Percentiles rank a stretch among this genome's conserved stretches.
Evolutionary conservation across 768 basidiomycete species (phyloP).

Genomic region (Kwoniella pini): DNA sequence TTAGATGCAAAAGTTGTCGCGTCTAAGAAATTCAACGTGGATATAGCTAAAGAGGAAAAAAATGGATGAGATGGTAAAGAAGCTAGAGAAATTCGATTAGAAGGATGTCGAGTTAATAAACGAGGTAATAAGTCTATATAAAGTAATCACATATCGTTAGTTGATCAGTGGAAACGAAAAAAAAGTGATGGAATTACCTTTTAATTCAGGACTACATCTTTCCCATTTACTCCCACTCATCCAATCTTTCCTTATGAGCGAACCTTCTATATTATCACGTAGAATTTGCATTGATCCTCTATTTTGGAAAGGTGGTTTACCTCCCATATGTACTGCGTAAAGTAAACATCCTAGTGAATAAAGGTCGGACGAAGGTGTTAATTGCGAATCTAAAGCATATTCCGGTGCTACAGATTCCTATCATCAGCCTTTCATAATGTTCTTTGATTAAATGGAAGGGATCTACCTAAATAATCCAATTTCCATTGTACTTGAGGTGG

Average conservation of each 20-base stretch:
- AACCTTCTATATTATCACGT: conserved; percentile 53
- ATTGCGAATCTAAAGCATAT: conserved; percentile 84
- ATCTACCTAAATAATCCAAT: conserved; percentile 86
- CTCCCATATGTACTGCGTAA: conserved; percentile 86
- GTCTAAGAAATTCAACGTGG: conserved; percentile 93
- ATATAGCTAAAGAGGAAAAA: conserved; percentile 93
- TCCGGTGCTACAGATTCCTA: conserved; percentile 69
- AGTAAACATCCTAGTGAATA: conserved; percentile 79
- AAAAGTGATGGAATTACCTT: conserved; percentile 33
- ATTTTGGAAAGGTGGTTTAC: conserved; percentile 81
- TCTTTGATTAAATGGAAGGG: neutral
- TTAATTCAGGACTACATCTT: conserved; percentile 43
- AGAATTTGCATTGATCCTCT: conserved; percentile 58
- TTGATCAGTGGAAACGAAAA: neutral
- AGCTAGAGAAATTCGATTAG: conserved; percentile 71
- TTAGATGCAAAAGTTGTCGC: conserved; percentile 93
- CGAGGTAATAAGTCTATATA: conserved; percentile 70
- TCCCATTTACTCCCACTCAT: conserved; percentile 47
- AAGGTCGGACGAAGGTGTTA: conserved; percentile 87
- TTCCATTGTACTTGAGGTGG: conserved; percentile 83
- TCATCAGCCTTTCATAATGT: neutral
- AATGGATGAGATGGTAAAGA: conserved; percentile 81
- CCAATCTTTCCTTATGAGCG: conserved; percentile 46
- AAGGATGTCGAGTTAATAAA: conserved; percentile 76
- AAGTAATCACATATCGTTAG: neutral